Base-by-base conservation (phyloP, 139 green algal genomes). In the Edaphochlamys debaryana region DNA sequence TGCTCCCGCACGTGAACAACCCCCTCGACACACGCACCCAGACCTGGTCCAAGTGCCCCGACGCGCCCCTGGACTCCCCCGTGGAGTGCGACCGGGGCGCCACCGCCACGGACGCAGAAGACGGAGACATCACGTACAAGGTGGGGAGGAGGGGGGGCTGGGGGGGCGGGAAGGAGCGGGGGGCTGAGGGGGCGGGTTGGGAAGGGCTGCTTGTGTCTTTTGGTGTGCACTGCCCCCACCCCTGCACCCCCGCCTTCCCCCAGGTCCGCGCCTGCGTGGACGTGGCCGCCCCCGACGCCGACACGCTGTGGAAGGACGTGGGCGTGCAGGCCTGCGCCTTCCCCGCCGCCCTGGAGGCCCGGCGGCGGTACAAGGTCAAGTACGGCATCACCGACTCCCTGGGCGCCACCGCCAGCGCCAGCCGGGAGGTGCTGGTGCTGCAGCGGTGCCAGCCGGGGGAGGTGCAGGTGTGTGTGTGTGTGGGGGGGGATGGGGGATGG, bases 111-210 rank as follows among this genome's bases (percentile, higher is more conserved):
- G 85, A 89, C 23, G 15, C 36, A 23, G 78, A 89, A 71, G 85
- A 89, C 38, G 78, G 78, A 0, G 78, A 86, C 70, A 69, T 89
- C 70, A 86, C 36, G 48, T 86, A 83, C 64, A 83, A 83, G 77
- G 76, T 71, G 34, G n/a, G 25, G 9, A 34, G 17, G 32, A 25
- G 36, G 66, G 4, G 37, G 66, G 37, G 36, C n/a, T n/a, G n/a
- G n/a, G n/a, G n/a, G n/a, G n/a, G n/a, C n/a, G n/a, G n/a, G n/a
- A n/a, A n/a, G n/a, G n/a, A n/a, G n/a, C n/a, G n/a, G n/a, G n/a
- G n/a, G n/a, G n/a, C n/a, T n/a, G n/a, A n/a, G n/a, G n/a, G n/a
- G n/a, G n/a, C n/a, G n/a, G n/a, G n/a, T 13, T 25, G n/a, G 63
- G 63, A 23, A 54, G 48, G 11, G 48, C 48, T 54, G 48, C 48